Conservation (phyloP, 352 stramenopile species). For the Globisporangium splendens region DNA sequence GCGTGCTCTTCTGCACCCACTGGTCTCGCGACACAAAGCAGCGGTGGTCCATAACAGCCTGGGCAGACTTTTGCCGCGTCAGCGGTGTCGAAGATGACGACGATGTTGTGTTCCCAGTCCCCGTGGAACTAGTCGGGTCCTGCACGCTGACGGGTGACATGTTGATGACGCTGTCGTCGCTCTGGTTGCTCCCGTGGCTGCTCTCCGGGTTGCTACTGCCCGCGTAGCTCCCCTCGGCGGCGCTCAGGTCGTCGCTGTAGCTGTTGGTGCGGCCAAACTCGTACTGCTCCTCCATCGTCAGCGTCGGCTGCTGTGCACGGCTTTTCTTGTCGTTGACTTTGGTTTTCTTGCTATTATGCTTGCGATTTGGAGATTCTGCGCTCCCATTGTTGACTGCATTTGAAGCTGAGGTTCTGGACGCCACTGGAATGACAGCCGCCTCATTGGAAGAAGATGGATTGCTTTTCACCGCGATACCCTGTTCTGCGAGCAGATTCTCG, state of each 20-base stretch:
- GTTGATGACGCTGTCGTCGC: slow-evolving; percentile 13
- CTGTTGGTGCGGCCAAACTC: slow-evolving; percentile 15
- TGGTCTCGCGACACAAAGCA: slow-evolving; percentile 55
- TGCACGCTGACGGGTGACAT: slow-evolving; percentile 5
- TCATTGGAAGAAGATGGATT: neutral
- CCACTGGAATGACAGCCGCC: neutral
- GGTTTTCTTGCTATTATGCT: slow-evolving; percentile 18
- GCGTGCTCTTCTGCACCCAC: slow-evolving; percentile 49
- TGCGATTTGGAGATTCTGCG: slow-evolving; percentile 6
- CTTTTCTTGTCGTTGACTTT: slow-evolving; percentile 14
- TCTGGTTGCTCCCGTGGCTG: slow-evolving; percentile 16
- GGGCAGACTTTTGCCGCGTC: slow-evolving; percentile 13
- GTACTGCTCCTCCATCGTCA: slow-evolving; percentile 16
- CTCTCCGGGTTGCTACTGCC: slow-evolving; percentile 4
- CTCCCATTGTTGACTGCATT: slow-evolving; percentile 13
- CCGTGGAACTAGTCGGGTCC: slow-evolving; percentile 11
- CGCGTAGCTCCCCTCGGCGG: slow-evolving; percentile 5
- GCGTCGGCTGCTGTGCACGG: neutral
- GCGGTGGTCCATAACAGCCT: slow-evolving; percentile 52
- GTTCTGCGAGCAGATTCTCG: slow-evolving; percentile 12
- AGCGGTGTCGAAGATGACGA: slow-evolving; percentile 4
- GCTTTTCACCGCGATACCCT: neutral
- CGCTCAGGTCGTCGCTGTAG: slow-evolving; percentile 11
- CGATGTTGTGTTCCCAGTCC: slow-evolving; percentile 9
- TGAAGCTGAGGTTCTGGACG: neutral